Base-by-base conservation (phyloP, 352 stramenopile species). In the Pythium dissimile region DNA sequence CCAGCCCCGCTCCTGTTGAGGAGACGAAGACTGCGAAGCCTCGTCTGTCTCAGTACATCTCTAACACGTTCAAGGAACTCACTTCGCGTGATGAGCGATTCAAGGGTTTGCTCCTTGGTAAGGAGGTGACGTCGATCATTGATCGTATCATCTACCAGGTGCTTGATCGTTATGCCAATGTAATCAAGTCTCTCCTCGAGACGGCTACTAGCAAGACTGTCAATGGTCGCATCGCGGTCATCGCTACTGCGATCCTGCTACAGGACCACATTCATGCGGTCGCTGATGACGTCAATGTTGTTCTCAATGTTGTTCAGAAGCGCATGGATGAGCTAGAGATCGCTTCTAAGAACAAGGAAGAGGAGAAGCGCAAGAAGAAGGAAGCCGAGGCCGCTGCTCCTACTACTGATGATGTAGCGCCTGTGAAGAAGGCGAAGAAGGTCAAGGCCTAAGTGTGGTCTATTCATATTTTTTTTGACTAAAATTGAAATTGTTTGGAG, bases 131-230 rank as follows among this genome's bases (percentile, higher is more conserved):
- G 7, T 6, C 21, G 41, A 8, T 48, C 5, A 21, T 48, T 5
- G 28, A 48, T 21, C 6, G 28, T 16, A 48, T 48, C 41, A 48
- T 48, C 41, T 48, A 48, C 21, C 41, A 48, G 23, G 41, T 48
- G 8, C 23, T 48, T 13, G 41, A 48, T 16, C 41, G 41, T n/a
- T 48, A 48, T 21, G 23, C 41, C 5, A 48, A 48, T 5, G 41
- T 48, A 8, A 48, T 48, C 41, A 48, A 48, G 41, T 31, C 41
- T 13, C 18, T 48, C 15, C 41, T 48, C 23, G 15, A 48, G 41
- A 31, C 41, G 8, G 23, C 41, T 21, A 27, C 26, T 9, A 48
- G 41, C 41, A 48, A 48, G 23, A 48, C 41, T 30, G 41, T 48
- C 5, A 48, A 48, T 21, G 41, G 28, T 15, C 41, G 41, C 28